Evolutionary conservation across 2,329 filamentous ascomycete genomes (phyloP).

Genomic region (Endoconidiophora polonica): DNA sequence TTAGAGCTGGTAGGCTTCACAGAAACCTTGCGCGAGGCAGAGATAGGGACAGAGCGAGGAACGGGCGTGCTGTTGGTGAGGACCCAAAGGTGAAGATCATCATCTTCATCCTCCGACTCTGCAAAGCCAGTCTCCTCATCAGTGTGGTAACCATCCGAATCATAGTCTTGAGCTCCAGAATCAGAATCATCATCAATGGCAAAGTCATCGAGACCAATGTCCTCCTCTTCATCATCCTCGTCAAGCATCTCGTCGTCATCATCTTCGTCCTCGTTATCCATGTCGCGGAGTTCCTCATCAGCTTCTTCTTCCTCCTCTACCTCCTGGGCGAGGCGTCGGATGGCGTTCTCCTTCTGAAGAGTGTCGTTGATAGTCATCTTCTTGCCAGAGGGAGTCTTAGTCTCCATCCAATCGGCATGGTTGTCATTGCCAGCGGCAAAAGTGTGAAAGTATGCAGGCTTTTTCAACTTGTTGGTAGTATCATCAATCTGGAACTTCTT

Average conservation of each 20-base stretch:
- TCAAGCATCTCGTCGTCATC: slow-evolving; percentile 33
- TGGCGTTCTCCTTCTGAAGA: slow-evolving; percentile 72
- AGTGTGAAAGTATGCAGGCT: slow-evolving; percentile 63
- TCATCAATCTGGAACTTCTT: slow-evolving; percentile 13
- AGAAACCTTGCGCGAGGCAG: neutral
- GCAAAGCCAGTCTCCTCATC: slow-evolving; percentile 53
- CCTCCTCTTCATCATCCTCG: slow-evolving; percentile 34
- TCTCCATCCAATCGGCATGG: slow-evolving; percentile 78
- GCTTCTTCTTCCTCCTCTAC: slow-evolving; percentile 75
- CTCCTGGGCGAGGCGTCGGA: slow-evolving; percentile 72
- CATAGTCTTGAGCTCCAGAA: slow-evolving; percentile 47
- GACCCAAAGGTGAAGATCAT: slow-evolving; percentile 46
- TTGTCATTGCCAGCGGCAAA: slow-evolving; percentile 73
- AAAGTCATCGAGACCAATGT: slow-evolving; percentile 34
- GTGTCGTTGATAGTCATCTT: slow-evolving; percentile 84
- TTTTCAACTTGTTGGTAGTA: slow-evolving; percentile 14
- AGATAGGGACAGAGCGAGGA: neutral
- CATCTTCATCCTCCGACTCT: slow-evolving; percentile 47
- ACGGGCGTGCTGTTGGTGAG: slow-evolving; percentile 25
- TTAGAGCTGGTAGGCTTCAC: slow-evolving; percentile 27
- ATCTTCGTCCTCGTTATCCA: slow-evolving; percentile 29
- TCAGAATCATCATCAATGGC: slow-evolving; percentile 39
- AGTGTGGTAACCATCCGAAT: slow-evolving; percentile 57
- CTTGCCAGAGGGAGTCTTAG: slow-evolving; percentile 42
- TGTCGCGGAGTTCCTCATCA: slow-evolving; percentile 44